Conservation (phyloP, 2,329 filamentous ascomycete species). For the Metarhizium rileyi region DNA sequence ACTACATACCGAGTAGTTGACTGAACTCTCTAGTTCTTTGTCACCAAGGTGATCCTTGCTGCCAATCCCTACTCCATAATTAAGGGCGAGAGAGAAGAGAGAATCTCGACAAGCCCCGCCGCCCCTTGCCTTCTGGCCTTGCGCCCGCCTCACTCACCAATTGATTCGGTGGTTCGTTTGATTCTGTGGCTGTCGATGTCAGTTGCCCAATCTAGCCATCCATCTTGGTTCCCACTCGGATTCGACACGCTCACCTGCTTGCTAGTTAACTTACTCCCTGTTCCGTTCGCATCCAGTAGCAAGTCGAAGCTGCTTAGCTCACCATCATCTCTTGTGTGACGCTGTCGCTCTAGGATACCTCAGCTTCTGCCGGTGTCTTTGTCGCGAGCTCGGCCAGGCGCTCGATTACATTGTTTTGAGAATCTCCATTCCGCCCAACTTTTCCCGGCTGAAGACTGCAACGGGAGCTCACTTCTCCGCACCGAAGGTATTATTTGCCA, state of each 20-base stretch:
- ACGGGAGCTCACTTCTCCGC: not conserved
- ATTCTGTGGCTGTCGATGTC: not conserved
- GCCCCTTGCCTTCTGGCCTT: not conserved
- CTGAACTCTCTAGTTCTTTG: no score
- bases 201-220: not conserved
- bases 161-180: not conserved
- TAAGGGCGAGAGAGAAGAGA: no score
- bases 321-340: not conserved
- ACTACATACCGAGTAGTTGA: no score
- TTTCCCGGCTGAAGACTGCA: not conserved
- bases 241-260: not conserved
- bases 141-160: no score
- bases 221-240: not conserved
- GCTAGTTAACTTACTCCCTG: no score
- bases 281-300: not conserved
- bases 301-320: not conserved
- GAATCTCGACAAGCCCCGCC: not conserved
- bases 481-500: not conserved
- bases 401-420: not conserved
- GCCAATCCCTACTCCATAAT: no score
- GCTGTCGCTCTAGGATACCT: not conserved
- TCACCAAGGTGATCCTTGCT: no score
- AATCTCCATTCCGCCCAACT: not conserved
- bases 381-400: not conserved
- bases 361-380: not conserved